Evolutionary conservation across 169 alveolate species (phyloP).

Genomic region (Cryptosporidium canis): DNA sequence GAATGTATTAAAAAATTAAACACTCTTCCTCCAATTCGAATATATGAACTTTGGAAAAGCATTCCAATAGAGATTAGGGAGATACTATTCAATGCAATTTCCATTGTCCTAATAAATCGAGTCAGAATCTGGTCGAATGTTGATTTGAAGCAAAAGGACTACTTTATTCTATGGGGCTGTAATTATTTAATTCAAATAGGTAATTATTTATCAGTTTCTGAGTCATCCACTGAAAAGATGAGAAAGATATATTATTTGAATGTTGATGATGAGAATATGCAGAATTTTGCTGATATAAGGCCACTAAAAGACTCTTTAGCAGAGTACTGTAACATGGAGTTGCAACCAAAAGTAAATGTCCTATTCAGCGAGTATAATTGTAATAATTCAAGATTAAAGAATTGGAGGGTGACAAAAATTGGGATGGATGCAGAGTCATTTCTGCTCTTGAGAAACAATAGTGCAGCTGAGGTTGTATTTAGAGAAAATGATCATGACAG

Average conservation of each 20-base stretch:
- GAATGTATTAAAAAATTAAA: conserved; percentile 30
- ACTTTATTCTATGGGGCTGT: conserved; percentile 51
- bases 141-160: neutral
- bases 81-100: conserved; percentile 9
- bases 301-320: conserved; percentile 26
- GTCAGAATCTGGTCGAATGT: conserved; percentile 27
- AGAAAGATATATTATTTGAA: conserved; percentile 1
- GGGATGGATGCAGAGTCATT: conserved; percentile 24
- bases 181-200: conserved; percentile 31
- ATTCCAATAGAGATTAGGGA: conserved; percentile 23
- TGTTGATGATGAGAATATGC: conserved; percentile 3
- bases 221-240: neutral
- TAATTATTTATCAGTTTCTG: conserved; percentile 28
- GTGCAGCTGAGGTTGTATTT: neutral
- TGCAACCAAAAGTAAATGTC: conserved; percentile 32
- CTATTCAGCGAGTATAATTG: neutral
- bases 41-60: conserved; percentile 61
- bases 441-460: conserved; percentile 24
- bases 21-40: conserved; percentile 50
- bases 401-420: neutral
- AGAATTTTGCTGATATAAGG: conserved; percentile 8
- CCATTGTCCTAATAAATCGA: neutral
- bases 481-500: neutral
- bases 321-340: conserved; percentile 26
- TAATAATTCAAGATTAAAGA: neutral